Evolutionary conservation across 257 asterid species (phyloP), one percentile per base, ranked within the genome.

Genomic region (Solanum peruvianum): DNA sequence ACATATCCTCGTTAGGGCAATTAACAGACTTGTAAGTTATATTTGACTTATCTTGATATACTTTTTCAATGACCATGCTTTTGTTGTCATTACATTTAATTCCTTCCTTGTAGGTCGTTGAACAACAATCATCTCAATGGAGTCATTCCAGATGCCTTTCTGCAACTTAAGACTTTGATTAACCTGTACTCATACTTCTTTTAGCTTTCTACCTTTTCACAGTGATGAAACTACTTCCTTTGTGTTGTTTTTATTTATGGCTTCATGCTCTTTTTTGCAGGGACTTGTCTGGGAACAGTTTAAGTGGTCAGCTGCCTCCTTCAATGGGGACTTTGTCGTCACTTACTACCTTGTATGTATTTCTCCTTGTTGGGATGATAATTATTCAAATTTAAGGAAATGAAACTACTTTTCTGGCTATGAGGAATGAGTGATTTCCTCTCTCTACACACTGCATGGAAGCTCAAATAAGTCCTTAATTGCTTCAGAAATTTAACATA

Each of bases 91-190:
- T 85, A 88, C 88, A 70, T 77, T 9, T 82, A 73, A 77, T 44
- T 83, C 67, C 29, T 88, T 41, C 52, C 87, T 83, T 45, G 29
- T 91, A 97, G 98, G 94, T 92, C 88, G 41, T 90, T 97, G 89
- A 90, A 86, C 88, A 88, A 89, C 92, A 97, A 97, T 85, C 93
- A 90, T 58, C 87, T 97, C 85, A 90, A 91, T 42, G 99, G 99
- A 86, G 86, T 89, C 39, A 92, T 95, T 69, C 99, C 99, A 18
- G 98, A 97, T 92, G 94, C 89, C 86, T 97, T 97, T 86, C 91
- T 87, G 83, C 93, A 77, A 56, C 93, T 97, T 47, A 88, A n/a
- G 87, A 67, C 85, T 77, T 89, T 97, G 93, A 88, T 37, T 70
- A 90, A 86, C 89, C 73, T 97, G 99, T 96, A 87, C 25, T 92